Evolutionary conservation across 306 rosid genomes (phyloP).

Genomic region (Mimosa pudica): DNA sequence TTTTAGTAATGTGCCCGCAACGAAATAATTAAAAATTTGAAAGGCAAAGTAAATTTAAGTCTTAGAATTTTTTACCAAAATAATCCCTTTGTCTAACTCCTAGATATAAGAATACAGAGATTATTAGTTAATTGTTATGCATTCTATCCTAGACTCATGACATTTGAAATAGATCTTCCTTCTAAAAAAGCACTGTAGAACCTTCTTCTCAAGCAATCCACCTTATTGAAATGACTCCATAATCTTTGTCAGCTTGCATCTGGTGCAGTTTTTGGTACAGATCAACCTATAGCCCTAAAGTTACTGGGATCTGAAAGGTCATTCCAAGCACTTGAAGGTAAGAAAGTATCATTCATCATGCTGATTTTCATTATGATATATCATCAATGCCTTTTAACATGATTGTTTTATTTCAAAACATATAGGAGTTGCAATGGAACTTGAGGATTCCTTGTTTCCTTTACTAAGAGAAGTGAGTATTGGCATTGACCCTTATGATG

Average conservation of each 20-base stretch:
- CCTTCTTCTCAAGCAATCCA: too few relatives aligned
- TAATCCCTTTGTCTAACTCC: too few relatives aligned
- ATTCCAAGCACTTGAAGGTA: conserved; percentile 93
- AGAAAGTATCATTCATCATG: conserved; percentile 16
- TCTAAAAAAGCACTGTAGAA: too few relatives aligned
- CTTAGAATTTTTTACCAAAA: too few relatives aligned
- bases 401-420: conserved; percentile 20
- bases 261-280: conserved; percentile 91
- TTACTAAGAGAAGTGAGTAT: conserved; percentile 85
- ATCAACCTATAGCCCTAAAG: conserved; percentile 93
- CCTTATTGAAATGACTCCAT: conserved; percentile 28
- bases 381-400: background rate
- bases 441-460: conserved; percentile 95
- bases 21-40: too few relatives aligned
- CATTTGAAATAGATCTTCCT: background rate
- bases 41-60: too few relatives aligned
- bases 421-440: conserved; percentile 98
- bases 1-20: too few relatives aligned
- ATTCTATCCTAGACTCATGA: background rate
- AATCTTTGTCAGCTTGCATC: conserved; percentile 74
- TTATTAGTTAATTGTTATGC: too few relatives aligned
- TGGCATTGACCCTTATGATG: conserved; percentile 88
- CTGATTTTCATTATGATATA: background rate
- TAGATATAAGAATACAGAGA: too few relatives aligned
- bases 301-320: conserved; percentile 93